Percentiles rank a stretch among this genome's conserved stretches.
phyloP scores from a whole-genome alignment of 345 rosid genomes.

The Rhizophora apiculata region DNA sequence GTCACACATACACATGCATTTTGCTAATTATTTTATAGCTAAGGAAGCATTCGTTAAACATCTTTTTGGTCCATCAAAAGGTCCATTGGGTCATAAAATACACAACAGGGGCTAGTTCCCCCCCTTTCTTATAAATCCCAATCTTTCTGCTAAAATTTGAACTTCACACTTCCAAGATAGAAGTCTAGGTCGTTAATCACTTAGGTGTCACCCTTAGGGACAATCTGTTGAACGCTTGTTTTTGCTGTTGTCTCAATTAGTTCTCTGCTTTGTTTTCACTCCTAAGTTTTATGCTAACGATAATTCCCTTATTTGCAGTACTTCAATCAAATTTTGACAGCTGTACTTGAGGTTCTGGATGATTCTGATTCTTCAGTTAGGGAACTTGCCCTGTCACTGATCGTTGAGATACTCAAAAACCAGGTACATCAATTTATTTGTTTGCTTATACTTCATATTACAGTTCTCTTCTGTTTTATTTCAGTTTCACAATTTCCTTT shows the following conservation, averaged over 20 bases:
- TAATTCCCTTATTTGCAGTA: conserved; percentile 49
- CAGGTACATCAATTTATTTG: conserved; percentile 46
- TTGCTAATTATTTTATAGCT: background rate
- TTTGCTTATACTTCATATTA: background rate
- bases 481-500: background rate
- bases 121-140: too few relatives aligned
- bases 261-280: background rate
- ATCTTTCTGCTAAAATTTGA: too few relatives aligned
- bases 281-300: background rate
- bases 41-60: background rate
- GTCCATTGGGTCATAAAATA: too few relatives aligned
- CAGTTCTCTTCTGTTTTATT: background rate
- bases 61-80: too few relatives aligned
- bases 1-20: background rate
- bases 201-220: too few relatives aligned
- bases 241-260: background rate
- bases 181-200: too few relatives aligned
- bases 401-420: conserved; percentile 76
- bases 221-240: background rate
- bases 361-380: conserved; percentile 63
- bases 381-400: conserved; percentile 74
- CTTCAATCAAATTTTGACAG: conserved; percentile 94
- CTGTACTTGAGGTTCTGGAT: conserved; percentile 89
- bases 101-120: too few relatives aligned
- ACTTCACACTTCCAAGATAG: too few relatives aligned